A percentile compares a stretch with the other conserved stretches of the same genome.
Conservation (phyloP, 2,329 filamentous ascomycete species). For the Penicillium sp. region DNA sequence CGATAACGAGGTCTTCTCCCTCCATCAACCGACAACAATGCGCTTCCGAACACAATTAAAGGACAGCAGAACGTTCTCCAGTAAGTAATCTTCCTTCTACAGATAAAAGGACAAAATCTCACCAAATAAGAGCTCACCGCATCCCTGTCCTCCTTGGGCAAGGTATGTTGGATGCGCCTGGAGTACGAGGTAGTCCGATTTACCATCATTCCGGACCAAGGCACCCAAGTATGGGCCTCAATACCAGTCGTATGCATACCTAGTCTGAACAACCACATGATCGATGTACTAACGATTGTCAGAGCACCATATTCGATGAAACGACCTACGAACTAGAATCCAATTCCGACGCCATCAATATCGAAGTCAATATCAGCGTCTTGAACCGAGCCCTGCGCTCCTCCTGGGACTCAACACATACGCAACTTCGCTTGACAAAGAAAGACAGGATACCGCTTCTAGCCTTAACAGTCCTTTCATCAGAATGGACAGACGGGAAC, state of each 20-base stretch:
- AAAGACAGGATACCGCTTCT: conserved; percentile 83
- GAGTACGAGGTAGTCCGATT: conserved; percentile 85
- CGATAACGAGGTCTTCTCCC: background rate
- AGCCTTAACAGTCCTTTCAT: conserved; percentile 80
- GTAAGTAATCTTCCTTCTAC: conserved; percentile 3
- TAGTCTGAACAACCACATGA: background rate
- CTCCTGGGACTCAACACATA: conserved; percentile 73
- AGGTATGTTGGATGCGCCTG: conserved; percentile 85
- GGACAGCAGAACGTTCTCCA: conserved; percentile 26
- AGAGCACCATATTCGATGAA: conserved; percentile 81
- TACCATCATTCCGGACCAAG: conserved; percentile 90
- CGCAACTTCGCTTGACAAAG: conserved; percentile 85
- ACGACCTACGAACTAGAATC: conserved; percentile 77
- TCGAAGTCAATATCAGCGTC: conserved; percentile 84
- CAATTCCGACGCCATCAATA: conserved; percentile 89
- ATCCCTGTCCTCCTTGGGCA: conserved; percentile 64
- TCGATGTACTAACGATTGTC: background rate
- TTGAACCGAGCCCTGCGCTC: conserved; percentile 90
- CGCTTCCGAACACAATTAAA: conserved; percentile 34
- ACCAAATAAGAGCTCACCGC: conserved; percentile 53
- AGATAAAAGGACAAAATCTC: background rate
- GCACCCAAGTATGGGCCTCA: conserved; percentile 94
- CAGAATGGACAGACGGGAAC: conserved; percentile 38
- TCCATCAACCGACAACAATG: conserved; percentile 24
- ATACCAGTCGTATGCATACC: conserved; percentile 42